Evolutionary conservation across 2,329 filamentous ascomycete genomes (phyloP).

Genomic region (Clarireedia sp.): DNA sequence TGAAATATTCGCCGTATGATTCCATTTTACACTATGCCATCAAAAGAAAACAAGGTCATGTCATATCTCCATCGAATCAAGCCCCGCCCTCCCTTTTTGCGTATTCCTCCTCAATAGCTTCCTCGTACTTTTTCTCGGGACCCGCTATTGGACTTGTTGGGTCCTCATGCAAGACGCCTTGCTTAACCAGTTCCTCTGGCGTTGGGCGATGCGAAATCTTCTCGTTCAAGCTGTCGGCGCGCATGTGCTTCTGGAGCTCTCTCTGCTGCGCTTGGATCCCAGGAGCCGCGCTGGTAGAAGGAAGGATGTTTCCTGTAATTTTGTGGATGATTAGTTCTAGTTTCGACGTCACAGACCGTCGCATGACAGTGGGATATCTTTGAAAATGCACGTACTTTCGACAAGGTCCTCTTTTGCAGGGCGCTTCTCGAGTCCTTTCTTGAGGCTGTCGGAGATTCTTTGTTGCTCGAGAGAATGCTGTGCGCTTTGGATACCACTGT

Average conservation of each 20-base stretch:
- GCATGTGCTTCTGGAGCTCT: slow-evolving; percentile 84
- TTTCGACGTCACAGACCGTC: background rate
- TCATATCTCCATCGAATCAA: background rate
- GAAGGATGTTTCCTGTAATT: slow-evolving; percentile 74
- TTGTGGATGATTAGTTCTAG: background rate
- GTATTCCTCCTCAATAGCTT: slow-evolving; percentile 57
- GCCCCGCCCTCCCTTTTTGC: slow-evolving; percentile 56
- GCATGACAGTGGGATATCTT: background rate
- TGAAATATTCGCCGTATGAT: background rate
- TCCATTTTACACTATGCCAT: background rate
- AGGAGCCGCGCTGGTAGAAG: slow-evolving; percentile 68
- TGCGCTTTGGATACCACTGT: slow-evolving; percentile 52
- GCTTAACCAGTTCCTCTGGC: slow-evolving; percentile 67
- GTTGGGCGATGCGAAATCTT: slow-evolving; percentile 72
- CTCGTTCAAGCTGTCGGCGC: slow-evolving; percentile 77
- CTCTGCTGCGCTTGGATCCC: slow-evolving; percentile 71
- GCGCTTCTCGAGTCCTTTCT: slow-evolving; percentile 54
- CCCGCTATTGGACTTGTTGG: slow-evolving; percentile 42
- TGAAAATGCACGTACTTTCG: slow-evolving; percentile 51
- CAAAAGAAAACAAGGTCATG: background rate
- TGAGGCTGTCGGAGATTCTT: slow-evolving; percentile 52
- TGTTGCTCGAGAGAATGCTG: slow-evolving; percentile 58
- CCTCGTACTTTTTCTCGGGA: slow-evolving; percentile 40
- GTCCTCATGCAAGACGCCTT: slow-evolving; percentile 69
- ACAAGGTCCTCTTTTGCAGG: slow-evolving; percentile 68